A percentile compares a stretch with the other conserved stretches of the same genome.
These are phyloP conservation scores for Salix arbutifolia DNA, from an alignment of 345 rosid genomes.

Conservation along the genomic window DNA sequence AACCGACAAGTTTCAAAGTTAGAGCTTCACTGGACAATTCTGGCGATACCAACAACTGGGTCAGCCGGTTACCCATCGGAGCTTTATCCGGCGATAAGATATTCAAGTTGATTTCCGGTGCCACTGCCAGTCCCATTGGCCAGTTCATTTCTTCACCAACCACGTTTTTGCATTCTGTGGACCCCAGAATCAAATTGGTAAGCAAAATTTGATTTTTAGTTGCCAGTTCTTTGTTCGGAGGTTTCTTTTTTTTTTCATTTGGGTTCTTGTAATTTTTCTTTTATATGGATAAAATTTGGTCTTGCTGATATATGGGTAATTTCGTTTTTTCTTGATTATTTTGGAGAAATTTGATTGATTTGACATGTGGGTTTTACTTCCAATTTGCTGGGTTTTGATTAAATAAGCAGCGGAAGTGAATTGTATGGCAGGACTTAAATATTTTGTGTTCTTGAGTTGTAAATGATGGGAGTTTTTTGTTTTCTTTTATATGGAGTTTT, in stretches of 20 bases:
- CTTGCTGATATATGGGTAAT: too few species aligned
- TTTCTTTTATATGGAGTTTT: background rate
- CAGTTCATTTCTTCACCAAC: conserved; percentile 80
- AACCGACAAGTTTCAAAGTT: conserved; percentile 22
- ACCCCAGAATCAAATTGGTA: conserved; percentile 86
- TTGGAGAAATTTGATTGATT: too few species aligned
- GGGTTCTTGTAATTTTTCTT: background rate
- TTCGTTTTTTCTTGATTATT: too few species aligned
- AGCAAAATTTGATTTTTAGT: background rate
- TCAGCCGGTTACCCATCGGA: conserved; percentile 55
- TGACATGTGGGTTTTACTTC: too few species aligned
- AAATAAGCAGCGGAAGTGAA: too few species aligned
- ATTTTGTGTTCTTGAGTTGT: background rate
- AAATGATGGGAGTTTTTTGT: too few species aligned
- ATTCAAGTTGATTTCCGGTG: conserved; percentile 62
- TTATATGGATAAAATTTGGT: too few species aligned
- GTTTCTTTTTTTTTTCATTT: background rate
- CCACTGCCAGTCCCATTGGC: conserved; percentile 81
- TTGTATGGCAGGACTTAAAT: too few species aligned
- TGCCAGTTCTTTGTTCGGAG: background rate
- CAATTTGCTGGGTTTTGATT: too few species aligned
- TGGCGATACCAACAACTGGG: conserved; percentile 43
- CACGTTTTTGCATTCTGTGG: conserved; percentile 77
- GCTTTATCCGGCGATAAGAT: conserved; percentile 66
- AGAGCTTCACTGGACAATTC: conserved; percentile 35